Percentiles rank a stretch among this genome's conserved stretches.
Conservation (phyloP, 352 stramenopile species). For the Phytophthora rubi region DNA sequence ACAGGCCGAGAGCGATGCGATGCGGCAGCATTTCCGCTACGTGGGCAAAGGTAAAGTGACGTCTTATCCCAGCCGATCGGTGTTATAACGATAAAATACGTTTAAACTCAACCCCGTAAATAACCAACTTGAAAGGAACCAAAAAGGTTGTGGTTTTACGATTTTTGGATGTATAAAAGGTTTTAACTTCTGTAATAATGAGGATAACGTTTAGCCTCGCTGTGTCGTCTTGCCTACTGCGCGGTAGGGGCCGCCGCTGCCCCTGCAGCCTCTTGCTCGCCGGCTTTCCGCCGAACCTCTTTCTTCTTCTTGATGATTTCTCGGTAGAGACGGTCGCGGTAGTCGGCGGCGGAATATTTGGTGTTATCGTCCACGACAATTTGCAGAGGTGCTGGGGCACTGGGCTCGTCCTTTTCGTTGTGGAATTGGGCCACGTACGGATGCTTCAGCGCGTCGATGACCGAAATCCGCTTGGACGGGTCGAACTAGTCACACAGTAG, state of each 20-base stretch:
- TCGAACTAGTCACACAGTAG: constrained; percentile 79
- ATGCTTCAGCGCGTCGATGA: constrained; percentile 90
- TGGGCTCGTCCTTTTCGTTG: constrained; percentile 94
- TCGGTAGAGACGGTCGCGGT: constrained; percentile 92
- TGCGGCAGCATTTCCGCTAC: constrained; percentile 10
- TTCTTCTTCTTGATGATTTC: constrained; percentile 96
- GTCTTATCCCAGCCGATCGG: neutral
- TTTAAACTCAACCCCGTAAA: neutral
- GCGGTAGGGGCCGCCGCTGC: constrained; percentile 3
- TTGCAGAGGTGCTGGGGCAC: constrained; percentile 65
- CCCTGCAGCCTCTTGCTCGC: constrained; percentile 28
- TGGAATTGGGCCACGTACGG: constrained; percentile 96
- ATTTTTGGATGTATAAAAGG: neutral
- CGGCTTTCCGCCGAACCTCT: constrained; percentile 74
- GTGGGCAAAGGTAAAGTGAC: neutral
- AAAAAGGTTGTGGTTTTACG: neutral
- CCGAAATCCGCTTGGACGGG: constrained; percentile 89
- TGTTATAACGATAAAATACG: neutral
- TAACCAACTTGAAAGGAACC: neutral
- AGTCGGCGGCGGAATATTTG: constrained; percentile 94
- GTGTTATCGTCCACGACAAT: constrained; percentile 95
- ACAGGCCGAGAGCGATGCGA: constrained; percentile 1
- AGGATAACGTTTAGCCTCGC: neutral
- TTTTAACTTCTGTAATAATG: constrained; percentile 1
- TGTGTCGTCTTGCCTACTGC: constrained; percentile 15